Base-by-base conservation (phyloP, 2,329 filamentous ascomycete genomes). In the Fusarium bulbicola region DNA sequence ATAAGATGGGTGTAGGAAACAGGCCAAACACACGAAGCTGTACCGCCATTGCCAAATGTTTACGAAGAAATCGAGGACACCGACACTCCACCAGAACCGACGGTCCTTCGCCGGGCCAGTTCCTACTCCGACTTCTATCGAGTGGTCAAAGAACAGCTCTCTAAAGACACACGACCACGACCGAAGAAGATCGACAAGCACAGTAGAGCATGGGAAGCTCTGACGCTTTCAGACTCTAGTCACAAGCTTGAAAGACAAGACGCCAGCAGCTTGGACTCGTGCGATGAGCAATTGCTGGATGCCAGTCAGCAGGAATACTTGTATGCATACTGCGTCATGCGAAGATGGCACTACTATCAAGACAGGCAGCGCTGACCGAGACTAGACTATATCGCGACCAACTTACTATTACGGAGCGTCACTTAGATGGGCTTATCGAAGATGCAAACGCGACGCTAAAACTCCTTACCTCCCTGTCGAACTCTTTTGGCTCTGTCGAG, bases 401-500 rank as follows among this genome's bases (percentile, higher is more conserved):
- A 82, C 88, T 97, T 20, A 88, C 91, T 62, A 86, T 95, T 75
- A 95, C 94, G 1, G 92, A 95, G 78, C 89, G 92, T 24, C 94
- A 98, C 81, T 88, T 99, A 45, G 92, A 95, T 71, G 89, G 89
- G 45, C 87, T 99, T 20, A 88, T 98, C 30, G 85, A 88, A 34
- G 94, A 95, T 79, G 95, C 95, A 3, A 90, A 93, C 61, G 88
- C 88, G 24, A 92, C 95, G 0, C 86, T 99, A 43, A 87, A 91
- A 47, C 86, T 97, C 24, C 87, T 99, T 34, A 92, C 93, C 21
- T 91, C 89, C 2, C 87, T 99, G 21, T 95, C 95, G 20, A 90
- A 92, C 76, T 95, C 95, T 10, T 99, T 99, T 84, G 91, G 92
- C 74, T 87, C 92, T 2, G 95, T 99, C 54, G 95, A 98, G 77